phyloP scores from a whole-genome alignment of 495 filamentous ascomycete species.

The Lophium mytilinum region DNA sequence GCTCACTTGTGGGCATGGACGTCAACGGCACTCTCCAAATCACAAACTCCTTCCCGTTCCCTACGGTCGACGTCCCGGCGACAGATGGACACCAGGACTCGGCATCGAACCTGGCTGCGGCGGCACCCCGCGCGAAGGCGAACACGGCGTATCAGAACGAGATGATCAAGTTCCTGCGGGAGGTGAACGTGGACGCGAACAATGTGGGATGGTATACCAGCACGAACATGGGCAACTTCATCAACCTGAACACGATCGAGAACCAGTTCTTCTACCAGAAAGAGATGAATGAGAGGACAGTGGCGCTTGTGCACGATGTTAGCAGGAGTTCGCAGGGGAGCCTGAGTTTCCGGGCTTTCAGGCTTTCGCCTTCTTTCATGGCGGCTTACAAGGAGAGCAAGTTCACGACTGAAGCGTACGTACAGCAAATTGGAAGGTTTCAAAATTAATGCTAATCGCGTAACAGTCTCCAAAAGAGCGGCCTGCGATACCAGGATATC shows the following conservation, averaged over 20 bases:
- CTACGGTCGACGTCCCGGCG: conserved; percentile 65
- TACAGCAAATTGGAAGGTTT: background rate
- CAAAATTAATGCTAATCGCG: conserved; percentile 27
- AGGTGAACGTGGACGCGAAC: conserved; percentile 97
- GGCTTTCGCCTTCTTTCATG: conserved; percentile 82
- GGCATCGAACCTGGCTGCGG: conserved; percentile 66
- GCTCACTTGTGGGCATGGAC: conserved; percentile 90
- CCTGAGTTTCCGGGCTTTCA: conserved; percentile 83
- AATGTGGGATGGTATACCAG: conserved; percentile 98
- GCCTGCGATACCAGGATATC: conserved; percentile 88
- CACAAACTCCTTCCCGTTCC: conserved; percentile 94
- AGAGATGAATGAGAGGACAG: conserved; percentile 80
- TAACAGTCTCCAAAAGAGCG: conserved; percentile 77
- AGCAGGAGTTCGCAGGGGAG: conserved; percentile 87
- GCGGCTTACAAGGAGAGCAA: conserved; percentile 89
- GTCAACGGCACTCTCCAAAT: conserved; percentile 72
- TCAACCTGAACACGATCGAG: conserved; percentile 90
- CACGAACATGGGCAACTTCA: conserved; percentile 96
- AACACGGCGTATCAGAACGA: conserved; percentile 87
- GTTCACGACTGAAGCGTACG: conserved; percentile 90
- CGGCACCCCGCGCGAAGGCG: conserved; percentile 83
- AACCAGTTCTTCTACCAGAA: conserved; percentile 97
- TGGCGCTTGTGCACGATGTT: conserved; percentile 92
- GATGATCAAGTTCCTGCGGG: conserved; percentile 92
- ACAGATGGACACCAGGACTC: conserved; percentile 65